Evolutionary conservation across 345 rosid genomes (phyloP).

Genomic region (Hibiscus trionum): DNA sequence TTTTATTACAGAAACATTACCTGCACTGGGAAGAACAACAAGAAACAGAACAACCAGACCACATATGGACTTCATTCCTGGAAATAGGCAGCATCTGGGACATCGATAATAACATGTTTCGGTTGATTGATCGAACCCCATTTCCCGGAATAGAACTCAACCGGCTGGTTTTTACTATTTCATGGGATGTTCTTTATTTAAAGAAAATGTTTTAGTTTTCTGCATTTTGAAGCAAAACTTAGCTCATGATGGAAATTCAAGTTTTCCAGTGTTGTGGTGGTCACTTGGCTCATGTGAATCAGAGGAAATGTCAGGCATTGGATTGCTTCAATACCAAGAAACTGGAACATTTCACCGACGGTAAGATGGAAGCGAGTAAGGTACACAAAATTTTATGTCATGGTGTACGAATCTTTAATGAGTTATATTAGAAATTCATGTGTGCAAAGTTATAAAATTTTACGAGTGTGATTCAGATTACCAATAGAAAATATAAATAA

Average conservation of each 20-base stretch:
- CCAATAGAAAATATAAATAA: too few species aligned
- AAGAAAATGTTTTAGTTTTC: background rate
- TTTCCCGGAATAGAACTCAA: conserved; percentile 10
- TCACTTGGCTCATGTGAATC: background rate
- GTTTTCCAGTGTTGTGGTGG: background rate
- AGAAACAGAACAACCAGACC: conserved; percentile 14
- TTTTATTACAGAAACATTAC: conserved; percentile 14
- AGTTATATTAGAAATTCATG: too few species aligned
- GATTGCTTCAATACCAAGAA: background rate
- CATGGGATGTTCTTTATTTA: conserved; percentile 5
- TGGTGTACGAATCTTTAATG: too few species aligned
- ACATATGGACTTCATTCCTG: conserved; percentile 20
- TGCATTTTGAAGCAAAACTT: background rate
- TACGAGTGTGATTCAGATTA: too few species aligned
- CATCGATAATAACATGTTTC: background rate
- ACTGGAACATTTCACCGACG: background rate
- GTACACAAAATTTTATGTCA: too few species aligned
- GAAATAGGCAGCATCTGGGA: conserved; percentile 4
- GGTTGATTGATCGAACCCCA: conserved; percentile 13
- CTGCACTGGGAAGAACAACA: conserved; percentile 26
- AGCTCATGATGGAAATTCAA: background rate
- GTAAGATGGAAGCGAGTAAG: background rate
- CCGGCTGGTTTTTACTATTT: background rate
- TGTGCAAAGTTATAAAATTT: too few species aligned
- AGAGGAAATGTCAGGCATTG: background rate